A percentile compares a stretch with the other conserved stretches of the same genome.
These are phyloP conservation scores for Pythium phragmiticola DNA, from an alignment of 352 stramenopile genomes.

Conservation along the genomic window DNA sequence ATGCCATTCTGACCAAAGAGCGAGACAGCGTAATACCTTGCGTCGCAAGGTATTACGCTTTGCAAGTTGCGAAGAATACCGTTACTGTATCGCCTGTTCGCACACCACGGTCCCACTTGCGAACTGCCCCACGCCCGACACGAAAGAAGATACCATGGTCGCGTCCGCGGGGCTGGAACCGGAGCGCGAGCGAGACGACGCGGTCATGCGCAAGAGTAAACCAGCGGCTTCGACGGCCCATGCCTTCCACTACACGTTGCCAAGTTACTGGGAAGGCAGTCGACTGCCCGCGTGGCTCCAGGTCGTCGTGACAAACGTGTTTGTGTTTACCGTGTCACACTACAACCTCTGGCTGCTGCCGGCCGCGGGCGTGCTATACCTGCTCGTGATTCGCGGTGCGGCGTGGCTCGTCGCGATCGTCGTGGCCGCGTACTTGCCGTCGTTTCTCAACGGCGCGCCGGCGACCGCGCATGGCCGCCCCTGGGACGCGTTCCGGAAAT, in stretches of 20 bases:
- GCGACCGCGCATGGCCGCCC: slow-evolving; percentile 45
- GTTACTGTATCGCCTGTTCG: slow-evolving; percentile 13
- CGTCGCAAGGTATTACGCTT: too few relatives aligned
- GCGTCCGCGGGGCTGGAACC: background rate
- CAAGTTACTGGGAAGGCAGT: slow-evolving; percentile 50
- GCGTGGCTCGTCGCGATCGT: slow-evolving; percentile 41
- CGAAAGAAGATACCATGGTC: background rate
- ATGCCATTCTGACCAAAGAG: background rate
- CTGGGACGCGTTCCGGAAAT: slow-evolving; percentile 45
- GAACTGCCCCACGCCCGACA: background rate
- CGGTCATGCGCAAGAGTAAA: background rate
- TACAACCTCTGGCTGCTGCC: slow-evolving; percentile 67
- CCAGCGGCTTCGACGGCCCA: background rate
- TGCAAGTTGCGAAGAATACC: background rate
- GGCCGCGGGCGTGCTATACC: slow-evolving; percentile 18
- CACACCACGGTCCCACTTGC: background rate
- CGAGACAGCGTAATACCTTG: background rate
- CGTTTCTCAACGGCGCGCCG: slow-evolving; percentile 53
- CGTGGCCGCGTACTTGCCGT: slow-evolving; percentile 55
- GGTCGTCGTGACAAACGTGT: slow-evolving; percentile 34
- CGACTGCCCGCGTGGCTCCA: slow-evolving; percentile 43
- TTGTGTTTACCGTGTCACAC: slow-evolving; percentile 60
- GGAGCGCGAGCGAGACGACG: background rate
- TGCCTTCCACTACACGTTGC: slow-evolving; percentile 38
- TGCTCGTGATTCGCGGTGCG: slow-evolving; percentile 32